Evolutionary conservation across 768 basidiomycete genomes (phyloP).

Genomic region (Lanmaoa rubissima): DNA sequence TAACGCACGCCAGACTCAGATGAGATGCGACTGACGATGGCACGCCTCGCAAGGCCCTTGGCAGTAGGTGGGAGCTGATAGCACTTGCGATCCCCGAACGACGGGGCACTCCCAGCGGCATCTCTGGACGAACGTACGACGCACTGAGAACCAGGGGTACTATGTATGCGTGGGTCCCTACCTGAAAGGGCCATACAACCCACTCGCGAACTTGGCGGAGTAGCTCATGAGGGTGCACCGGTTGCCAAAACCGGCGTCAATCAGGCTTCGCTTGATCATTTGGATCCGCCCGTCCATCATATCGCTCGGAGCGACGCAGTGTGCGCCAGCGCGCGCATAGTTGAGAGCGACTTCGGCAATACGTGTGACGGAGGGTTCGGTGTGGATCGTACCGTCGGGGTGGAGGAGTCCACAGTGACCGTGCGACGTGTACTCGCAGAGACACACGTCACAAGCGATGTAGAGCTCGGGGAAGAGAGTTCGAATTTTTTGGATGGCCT

Average conservation of each 20-base stretch:
- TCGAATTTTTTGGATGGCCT: conserved; percentile 79
- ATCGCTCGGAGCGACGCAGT: conserved; percentile 97
- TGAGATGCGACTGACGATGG: conserved; percentile 64
- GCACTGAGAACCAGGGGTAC: background rate
- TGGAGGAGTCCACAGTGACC: conserved; percentile 91
- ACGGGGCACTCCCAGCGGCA: conserved; percentile 94
- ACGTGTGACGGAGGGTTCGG: conserved; percentile 74
- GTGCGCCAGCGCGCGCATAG: conserved; percentile 94
- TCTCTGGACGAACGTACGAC: conserved; percentile 51
- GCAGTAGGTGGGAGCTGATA: conserved; percentile 93
- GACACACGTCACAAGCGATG: conserved; percentile 93
- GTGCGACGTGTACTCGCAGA: conserved; percentile 99
- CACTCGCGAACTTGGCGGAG: conserved; percentile 95
- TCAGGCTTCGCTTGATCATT: conserved; percentile 83
- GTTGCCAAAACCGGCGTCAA: conserved; percentile 83
- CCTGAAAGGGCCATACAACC: conserved; percentile 96
- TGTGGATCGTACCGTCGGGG: conserved; percentile 73
- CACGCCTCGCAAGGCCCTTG: conserved; percentile 87
- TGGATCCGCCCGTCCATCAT: conserved; percentile 99
- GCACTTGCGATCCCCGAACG: conserved; percentile 95
- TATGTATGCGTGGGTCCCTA: conserved; percentile 32
- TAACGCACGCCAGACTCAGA: background rate
- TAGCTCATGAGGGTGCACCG: conserved; percentile 94
- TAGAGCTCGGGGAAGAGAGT: conserved; percentile 79
- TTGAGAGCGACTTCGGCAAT: conserved; percentile 89